Evolutionary conservation across 1,284 basidiomycete species (phyloP), one percentile per base, ranked within the genome.

Genomic region (Phenoliferia sp.): DNA sequence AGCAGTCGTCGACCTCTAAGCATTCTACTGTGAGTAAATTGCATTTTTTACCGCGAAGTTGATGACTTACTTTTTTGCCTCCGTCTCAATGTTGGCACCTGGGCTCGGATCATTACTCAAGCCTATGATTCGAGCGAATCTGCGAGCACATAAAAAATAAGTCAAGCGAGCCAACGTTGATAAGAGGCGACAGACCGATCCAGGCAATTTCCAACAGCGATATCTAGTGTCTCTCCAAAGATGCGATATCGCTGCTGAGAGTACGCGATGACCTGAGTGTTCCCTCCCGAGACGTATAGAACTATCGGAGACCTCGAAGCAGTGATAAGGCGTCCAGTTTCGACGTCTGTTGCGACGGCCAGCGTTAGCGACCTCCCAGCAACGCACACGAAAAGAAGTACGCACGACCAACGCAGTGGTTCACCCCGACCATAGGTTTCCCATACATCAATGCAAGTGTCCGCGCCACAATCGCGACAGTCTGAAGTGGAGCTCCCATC

Each of bases 181-280:
- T 31, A 22, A 2, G 29, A 35, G 28, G 35, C n/a, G 44, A 35
- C 64, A 26, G 19, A 71, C 63, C 96, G 87, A 80, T 99, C 96
- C 32, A 99, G 83, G 78, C 95, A 99, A 80, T 99, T 99, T 35
- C 96, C 96, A 32, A 99, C 94, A 15, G 96, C 96, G 69, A 99
- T 99, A 77, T 99, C 96, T 61, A 99, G 85, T 16, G 96, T 99
- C 80, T 99, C 96, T 32, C 96, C 96, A 79, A 99, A 99, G 73
- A 99, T 99, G 57, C 96, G 87, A 78, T 99, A 99, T 70, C 92
- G 86, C 72, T 98, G 92, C 73, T 92, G 89, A 26, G 93, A 96
- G 79, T 99, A 99, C 1, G 96, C 96, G 72, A 99, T 98, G 36
- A 99, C 94, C 80, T 99, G 96, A 0, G 96, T 99, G 80, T 99